These are phyloP conservation scores for Penicillium polonicum DNA, from an alignment of 2,329 filamentous ascomycete genomes.

Conservation along the genomic window DNA sequence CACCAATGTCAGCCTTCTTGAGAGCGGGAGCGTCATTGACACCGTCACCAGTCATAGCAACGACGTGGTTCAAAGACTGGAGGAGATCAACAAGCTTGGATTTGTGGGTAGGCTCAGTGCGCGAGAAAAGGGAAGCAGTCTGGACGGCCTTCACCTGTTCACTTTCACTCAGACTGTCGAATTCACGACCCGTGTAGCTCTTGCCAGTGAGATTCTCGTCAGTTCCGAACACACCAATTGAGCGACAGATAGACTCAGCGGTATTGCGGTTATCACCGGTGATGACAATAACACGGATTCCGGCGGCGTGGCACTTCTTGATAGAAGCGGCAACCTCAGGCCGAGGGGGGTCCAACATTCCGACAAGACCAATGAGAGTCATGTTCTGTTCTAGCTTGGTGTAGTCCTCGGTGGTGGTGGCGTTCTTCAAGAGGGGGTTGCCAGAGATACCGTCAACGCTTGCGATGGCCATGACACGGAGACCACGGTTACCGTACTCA, in stretches of 20 bases:
- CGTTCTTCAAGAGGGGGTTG: constrained; percentile 68
- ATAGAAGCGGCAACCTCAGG: constrained; percentile 87
- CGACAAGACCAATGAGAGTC: constrained; percentile 89
- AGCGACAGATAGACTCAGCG: constrained; percentile 93
- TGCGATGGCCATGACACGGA: constrained; percentile 92
- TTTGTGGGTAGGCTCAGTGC: constrained; percentile 94
- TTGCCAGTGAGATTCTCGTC: constrained; percentile 83
- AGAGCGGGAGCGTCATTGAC: constrained; percentile 97
- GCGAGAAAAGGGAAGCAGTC: constrained; percentile 86
- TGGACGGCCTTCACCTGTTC: constrained; percentile 84
- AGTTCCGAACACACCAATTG: constrained; percentile 87
- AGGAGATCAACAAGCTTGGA: constrained; percentile 96
- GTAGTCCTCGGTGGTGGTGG: constrained; percentile 83
- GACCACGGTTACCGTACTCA: constrained; percentile 85
- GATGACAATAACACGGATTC: constrained; percentile 95
- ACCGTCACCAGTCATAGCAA: constrained; percentile 98
- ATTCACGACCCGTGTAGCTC: constrained; percentile 93
- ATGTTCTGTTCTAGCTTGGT: constrained; percentile 85
- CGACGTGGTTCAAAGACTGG: constrained; percentile 87
- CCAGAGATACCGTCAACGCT: constrained; percentile 72
- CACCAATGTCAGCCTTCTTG: constrained; percentile 98
- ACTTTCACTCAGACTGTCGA: constrained; percentile 75
- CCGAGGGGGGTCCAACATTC: constrained; percentile 94
- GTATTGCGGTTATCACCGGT: constrained; percentile 98
- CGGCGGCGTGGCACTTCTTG: constrained; percentile 82